Evolutionary conservation across 2,329 filamentous ascomycete genomes (phyloP).

Genomic region (Microdochium nivale): DNA sequence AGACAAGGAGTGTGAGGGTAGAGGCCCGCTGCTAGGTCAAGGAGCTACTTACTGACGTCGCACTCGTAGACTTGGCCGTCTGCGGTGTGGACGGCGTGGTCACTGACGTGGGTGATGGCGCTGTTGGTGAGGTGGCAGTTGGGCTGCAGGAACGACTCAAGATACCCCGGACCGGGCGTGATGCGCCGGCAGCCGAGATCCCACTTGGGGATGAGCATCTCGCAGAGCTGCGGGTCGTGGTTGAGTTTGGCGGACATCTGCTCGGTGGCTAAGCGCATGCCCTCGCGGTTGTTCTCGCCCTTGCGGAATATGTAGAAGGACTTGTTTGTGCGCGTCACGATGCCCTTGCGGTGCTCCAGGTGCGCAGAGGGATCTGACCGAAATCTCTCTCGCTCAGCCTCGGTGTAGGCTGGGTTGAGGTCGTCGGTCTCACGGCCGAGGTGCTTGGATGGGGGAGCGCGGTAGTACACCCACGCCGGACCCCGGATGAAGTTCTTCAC

Average conservation of each 20-base stretch:
- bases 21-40: too few species aligned
- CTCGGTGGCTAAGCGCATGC: conserved; percentile 36
- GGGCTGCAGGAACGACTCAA: conserved; percentile 9
- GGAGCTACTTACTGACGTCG: conserved; percentile 5
- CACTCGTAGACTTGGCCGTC: conserved; percentile 6
- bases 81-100: conserved; percentile 4
- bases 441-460: conserved; percentile 20
- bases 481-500: conserved; percentile 23
- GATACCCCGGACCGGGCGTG: conserved; percentile 11
- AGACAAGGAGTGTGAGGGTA: too few species aligned
- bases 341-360: conserved; percentile 34
- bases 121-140: conserved; percentile 10
- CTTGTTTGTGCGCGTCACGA: conserved; percentile 14
- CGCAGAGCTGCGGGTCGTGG: conserved; percentile 28
- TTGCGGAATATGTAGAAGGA: conserved; percentile 28
- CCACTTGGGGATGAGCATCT: conserved; percentile 16
- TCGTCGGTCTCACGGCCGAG: conserved; percentile 17
- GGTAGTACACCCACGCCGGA: conserved; percentile 26
- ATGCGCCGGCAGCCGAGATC: conserved; percentile 10
- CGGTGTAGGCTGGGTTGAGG: conserved; percentile 16
- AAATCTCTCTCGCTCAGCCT: conserved; percentile 35
- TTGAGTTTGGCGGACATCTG: conserved; percentile 31
- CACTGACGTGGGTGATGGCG: conserved; percentile 6
- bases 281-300: conserved; percentile 7
- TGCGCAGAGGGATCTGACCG: conserved; percentile 42